A percentile compares a stretch with the other conserved stretches of the same genome.
Evolutionary conservation across 2,329 filamentous ascomycete species (phyloP).

Genomic region (Rutstroemia sp.): DNA sequence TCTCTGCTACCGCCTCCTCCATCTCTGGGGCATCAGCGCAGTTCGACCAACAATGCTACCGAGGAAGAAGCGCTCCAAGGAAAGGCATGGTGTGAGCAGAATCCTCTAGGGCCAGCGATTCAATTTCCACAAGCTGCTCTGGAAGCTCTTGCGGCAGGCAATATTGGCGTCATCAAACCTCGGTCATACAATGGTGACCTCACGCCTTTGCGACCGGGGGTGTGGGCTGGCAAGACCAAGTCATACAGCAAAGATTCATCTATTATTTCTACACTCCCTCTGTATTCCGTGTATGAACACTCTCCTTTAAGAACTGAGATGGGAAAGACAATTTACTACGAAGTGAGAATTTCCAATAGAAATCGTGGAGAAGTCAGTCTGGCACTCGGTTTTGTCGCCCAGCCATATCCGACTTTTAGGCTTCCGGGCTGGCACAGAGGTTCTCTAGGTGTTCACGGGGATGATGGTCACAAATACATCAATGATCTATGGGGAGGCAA

Average conservation of each 20-base stretch:
- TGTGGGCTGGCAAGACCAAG: conserved; percentile 41
- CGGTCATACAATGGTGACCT: conserved; percentile 41
- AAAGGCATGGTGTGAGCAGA: conserved; percentile 54
- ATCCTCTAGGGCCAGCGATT: conserved; percentile 51
- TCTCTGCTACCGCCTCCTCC: conserved; percentile 67
- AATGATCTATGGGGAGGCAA: conserved; percentile 69
- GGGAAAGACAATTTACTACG: conserved; percentile 61
- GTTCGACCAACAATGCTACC: conserved; percentile 62
- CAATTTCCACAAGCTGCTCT: conserved; percentile 39
- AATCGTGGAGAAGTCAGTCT: conserved; percentile 39
- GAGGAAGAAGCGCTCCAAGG: conserved; percentile 56
- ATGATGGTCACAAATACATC: conserved; percentile 70
- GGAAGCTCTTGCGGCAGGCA: conserved; percentile 41
- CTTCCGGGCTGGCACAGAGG: conserved; percentile 77
- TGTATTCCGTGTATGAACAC: conserved; percentile 56
- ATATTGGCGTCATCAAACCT: conserved; percentile 49
- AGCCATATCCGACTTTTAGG: conserved; percentile 70
- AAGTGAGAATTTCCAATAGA: conserved; percentile 49
- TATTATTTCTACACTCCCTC: conserved; percentile 59
- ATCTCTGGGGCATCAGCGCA: conserved; percentile 55
- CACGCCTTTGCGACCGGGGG: conserved; percentile 38
- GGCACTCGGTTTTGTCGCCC: conserved; percentile 62
- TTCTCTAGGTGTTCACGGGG: conserved; percentile 68
- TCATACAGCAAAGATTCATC: conserved; percentile 49
- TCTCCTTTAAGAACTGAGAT: conserved; percentile 41